Evolutionary conservation across 306 rosid genomes (phyloP), one percentile per base, ranked within the genome.

Genomic region (Cicer yamashitae): DNA sequence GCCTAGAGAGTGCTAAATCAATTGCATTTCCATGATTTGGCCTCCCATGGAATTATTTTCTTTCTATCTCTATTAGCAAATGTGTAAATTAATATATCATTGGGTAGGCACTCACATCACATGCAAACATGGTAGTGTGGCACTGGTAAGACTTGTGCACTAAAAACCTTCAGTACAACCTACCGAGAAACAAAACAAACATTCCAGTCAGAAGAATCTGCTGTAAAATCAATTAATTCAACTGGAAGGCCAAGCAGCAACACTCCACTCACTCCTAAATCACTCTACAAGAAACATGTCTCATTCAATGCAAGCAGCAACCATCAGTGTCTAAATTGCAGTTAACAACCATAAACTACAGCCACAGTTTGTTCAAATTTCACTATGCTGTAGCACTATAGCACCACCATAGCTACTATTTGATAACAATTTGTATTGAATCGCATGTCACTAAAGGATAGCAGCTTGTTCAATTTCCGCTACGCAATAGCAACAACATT

Each of bases 171-270:
- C 12, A 25, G 40, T 14, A 52, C 30, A 71, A 41, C 39, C 46
- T 41, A 54, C 12, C 22, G 2, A 25, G 17, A 45, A 4, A 13
- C 38, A 0, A 54, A 56, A 57, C 44, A 51, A 44, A 40, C 22
- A 10, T 15, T 7, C 20, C 12, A 18, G 7, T 69, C 46, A 69
- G 10, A 25, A 69, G 15, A 57, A 57, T 30, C 70, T 34, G 14
- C n/a, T 12, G 38, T 22, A 17, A 12, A 37, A 47, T 10, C 37
- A 47, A 78, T 25, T 53, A 44, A 14, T 14, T 30, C 10, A 60
- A 77, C 25, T 44, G 6, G 18, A 78, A 22, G 12, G 14, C 43
- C 70, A 46, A 34, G 7, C 20, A 47, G 20, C 44, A 70, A 52
- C 68, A 58, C 17, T 38, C 37, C 63, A 59, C 13, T 6, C 50